Evolutionary conservation across 2,329 filamentous ascomycete genomes (phyloP), one percentile per base, ranked within the genome.

Genomic region (Boeremia exigua): DNA sequence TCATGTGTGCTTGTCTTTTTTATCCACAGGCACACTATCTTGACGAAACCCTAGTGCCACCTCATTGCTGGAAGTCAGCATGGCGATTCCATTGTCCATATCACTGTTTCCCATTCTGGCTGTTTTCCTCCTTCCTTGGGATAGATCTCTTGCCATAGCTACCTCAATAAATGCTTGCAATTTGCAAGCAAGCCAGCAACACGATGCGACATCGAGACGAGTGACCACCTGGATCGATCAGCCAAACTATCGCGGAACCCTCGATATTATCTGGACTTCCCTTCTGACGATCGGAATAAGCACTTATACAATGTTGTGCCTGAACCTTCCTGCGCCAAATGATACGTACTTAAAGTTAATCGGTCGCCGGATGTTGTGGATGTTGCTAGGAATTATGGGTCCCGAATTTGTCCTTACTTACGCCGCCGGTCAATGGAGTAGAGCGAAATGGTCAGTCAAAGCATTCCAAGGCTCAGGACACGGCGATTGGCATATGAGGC

Each of bases 181-280:
- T 25, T 29, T 56, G 12, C 36, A 50, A 27, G 32, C 40, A 6
- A 17, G 37, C 23, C n/a, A 17, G 2, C 23, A 12, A n/a, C 32
- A 2, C 9, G 33, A 47, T 27, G 37, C 14, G 19, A 36, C 15
- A 14, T 54, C 40, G 29, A 27, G 43, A 11, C 48, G 53, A 34
- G 47, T 57, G 12, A 52, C 45, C 4, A 28, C 38, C 19, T 66
- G 62, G 62, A 54, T 59, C 3, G 44, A 55, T 11, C 55, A 62
- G 37, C 51, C 56, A 5, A 61, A 60, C 28, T 48, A 32, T 36
- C 43, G 61, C 14, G 57, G 59, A 10, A 66, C 57, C 6, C 46
- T 62, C 37, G 61, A 66, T 15, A 63, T 66, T 23, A 45, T 66
- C 8, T 65, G 57, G 60, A 50, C 37, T 4, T 61, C 51, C 14